phyloP scores from a whole-genome alignment of 139 green algal species.

The Closterium sp. region DNA sequence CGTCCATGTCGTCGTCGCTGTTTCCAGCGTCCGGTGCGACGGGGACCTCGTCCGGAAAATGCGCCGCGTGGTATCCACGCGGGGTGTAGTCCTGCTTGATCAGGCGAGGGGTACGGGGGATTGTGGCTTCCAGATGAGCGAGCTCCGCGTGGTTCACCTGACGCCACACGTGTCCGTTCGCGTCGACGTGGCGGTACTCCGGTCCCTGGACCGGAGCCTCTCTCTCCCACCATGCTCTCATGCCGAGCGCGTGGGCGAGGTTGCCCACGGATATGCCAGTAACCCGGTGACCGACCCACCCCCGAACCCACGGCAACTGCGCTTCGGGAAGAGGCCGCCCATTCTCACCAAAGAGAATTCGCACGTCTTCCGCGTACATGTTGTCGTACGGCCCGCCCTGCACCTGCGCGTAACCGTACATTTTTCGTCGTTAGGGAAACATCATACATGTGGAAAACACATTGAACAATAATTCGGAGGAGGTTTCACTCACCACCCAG shows the following conservation, averaged over 20 bases:
- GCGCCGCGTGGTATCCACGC: no score
- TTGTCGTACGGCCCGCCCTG: neutral
- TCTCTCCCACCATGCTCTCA: neutral
- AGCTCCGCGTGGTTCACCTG: no score
- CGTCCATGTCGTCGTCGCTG: no score
- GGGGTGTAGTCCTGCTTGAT: neutral
- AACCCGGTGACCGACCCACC: neutral
- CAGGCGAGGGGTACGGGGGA: neutral
- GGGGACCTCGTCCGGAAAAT: no score
- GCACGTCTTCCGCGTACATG: neutral
- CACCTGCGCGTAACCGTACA: no score
- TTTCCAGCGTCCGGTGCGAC: no score
- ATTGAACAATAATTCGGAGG: no score
- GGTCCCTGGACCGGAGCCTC: neutral
- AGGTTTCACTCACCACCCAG: no score
- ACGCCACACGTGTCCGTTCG: neutral
- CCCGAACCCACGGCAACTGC: neutral
- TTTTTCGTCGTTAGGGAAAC: no score
- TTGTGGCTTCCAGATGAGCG: no score
- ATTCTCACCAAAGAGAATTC: neutral
- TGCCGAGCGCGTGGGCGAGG: neutral
- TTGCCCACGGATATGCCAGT: neutral
- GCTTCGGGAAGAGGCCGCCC: neutral
- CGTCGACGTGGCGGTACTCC: neutral
- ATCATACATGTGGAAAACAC: no score